Conservation (phyloP, 2,329 filamentous ascomycete species). For the Furcasterigmium furcatum region DNA sequence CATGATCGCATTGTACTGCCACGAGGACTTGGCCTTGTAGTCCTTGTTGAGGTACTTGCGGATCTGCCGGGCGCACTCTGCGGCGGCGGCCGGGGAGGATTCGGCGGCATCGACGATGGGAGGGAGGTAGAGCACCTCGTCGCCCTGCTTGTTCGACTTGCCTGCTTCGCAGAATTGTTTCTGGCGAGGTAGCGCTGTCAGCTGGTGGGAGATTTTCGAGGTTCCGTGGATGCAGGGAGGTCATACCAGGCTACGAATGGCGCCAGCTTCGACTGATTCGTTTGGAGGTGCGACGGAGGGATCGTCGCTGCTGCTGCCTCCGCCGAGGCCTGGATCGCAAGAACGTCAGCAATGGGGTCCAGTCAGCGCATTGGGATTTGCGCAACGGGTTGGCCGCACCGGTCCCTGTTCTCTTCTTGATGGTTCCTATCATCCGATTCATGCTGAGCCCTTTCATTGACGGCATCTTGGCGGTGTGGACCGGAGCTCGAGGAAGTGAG, state of each 20-base stretch:
- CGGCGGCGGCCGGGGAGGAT: conserved; percentile 81
- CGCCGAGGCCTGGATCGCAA: conserved; percentile 10
- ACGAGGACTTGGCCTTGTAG: conserved; percentile 60
- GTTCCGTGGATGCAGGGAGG: background rate
- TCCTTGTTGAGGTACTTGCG: conserved; percentile 79
- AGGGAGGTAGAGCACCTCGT: conserved; percentile 90
- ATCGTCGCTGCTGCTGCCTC: conserved; percentile 2
- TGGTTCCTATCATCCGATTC: conserved; percentile 54
- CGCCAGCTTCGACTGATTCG: conserved; percentile 51
- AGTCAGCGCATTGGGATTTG: background rate
- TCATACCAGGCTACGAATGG: conserved; percentile 63
- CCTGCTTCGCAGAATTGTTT: conserved; percentile 79
- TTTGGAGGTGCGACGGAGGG: background rate
- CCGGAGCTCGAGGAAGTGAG: background rate
- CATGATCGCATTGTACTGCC: conserved; percentile 97
- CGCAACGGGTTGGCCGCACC: conserved; percentile 4
- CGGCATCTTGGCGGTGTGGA: conserved; percentile 28
- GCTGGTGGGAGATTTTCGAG: no score
- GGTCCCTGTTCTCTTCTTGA: conserved; percentile 42
- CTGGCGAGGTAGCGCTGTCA: conserved; percentile 37
- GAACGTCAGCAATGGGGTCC: conserved; percentile 5
- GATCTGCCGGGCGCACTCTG: conserved; percentile 75
- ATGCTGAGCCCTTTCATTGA: conserved; percentile 51
- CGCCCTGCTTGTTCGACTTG: conserved; percentile 62
- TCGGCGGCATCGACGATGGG: conserved; percentile 93